Percentiles rank a stretch among this genome's conserved stretches.
phyloP scores from a whole-genome alignment of 2,329 filamentous ascomycete species.

The Neonectria faginata region DNA sequence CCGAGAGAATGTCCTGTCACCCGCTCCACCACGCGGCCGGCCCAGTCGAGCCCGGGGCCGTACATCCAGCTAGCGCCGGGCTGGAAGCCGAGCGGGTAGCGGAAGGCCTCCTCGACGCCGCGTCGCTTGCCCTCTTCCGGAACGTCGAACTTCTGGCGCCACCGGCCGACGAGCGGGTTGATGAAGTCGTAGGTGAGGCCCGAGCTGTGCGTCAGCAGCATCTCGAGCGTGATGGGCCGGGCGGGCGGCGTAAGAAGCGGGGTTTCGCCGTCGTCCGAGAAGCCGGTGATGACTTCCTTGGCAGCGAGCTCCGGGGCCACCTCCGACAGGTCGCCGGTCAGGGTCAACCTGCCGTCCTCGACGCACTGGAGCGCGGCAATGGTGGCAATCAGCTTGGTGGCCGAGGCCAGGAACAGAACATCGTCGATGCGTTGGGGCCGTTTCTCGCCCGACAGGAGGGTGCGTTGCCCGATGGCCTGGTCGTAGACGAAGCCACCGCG shows the following conservation, averaged over 20 bases:
- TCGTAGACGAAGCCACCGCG: conserved; percentile 55
- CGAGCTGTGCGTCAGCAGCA: conserved; percentile 64
- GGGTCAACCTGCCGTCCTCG: conserved; percentile 60
- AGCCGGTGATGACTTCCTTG: conserved; percentile 61
- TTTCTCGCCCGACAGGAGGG: conserved; percentile 55
- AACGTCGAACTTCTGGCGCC: conserved; percentile 48
- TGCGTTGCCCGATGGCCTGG: conserved; percentile 54
- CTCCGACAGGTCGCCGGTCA: conserved; percentile 59
- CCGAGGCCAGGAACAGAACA: conserved; percentile 53
- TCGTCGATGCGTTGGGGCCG: conserved; percentile 52
- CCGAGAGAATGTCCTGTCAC: conserved; percentile 57
- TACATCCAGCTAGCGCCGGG: conserved; percentile 66
- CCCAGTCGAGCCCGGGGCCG: conserved; percentile 63
- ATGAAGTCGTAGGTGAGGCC: conserved; percentile 61
- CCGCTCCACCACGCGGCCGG: conserved; percentile 62
- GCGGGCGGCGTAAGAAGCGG: conserved; percentile 50
- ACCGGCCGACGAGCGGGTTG: conserved; percentile 50
- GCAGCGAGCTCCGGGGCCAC: conserved; percentile 61
- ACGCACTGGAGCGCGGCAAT: conserved; percentile 67
- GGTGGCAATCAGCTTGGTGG: conserved; percentile 60
- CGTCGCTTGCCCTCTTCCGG: conserved; percentile 30
- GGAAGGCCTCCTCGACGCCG: conserved; percentile 56
- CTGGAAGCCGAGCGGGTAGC: conserved; percentile 61
- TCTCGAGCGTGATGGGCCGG: conserved; percentile 60
- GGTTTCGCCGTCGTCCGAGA: conserved; percentile 54